A percentile compares a stretch with the other conserved stretches of the same genome.
phyloP scores from a whole-genome alignment of 2,329 filamentous ascomycete species.

The Didymosphaeria variabile region DNA sequence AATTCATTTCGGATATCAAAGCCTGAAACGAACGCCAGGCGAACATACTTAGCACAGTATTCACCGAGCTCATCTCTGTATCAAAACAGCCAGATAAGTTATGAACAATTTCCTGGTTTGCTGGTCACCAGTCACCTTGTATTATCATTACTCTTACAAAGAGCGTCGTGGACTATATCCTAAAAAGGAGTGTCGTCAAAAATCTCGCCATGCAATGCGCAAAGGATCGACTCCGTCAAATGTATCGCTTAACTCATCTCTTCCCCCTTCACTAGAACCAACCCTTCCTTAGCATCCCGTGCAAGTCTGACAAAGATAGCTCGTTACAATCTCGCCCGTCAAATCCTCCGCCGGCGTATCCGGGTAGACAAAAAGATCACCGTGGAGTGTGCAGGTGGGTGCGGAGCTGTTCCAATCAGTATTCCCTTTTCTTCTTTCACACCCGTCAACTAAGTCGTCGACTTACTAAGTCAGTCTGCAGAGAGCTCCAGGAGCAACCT shows the following conservation, averaged over 20 bases:
- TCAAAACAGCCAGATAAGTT: not conserved
- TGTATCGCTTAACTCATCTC: not conserved
- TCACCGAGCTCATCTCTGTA: not conserved
- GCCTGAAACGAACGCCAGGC: not conserved
- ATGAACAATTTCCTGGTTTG: not conserved
- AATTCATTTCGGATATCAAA: not conserved
- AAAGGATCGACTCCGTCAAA: not conserved
- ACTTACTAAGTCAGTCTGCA: conserved; percentile 36
- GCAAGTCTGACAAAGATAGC: conserved; percentile 30
- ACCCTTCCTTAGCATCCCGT: not conserved
- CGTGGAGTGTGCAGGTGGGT: conserved; percentile 26
- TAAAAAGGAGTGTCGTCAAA: not conserved
- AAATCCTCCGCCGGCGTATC: conserved; percentile 19
- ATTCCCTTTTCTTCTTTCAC: not conserved
- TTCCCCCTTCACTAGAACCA: not conserved
- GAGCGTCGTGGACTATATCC: not conserved
- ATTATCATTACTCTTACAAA: not conserved
- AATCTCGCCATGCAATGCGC: not conserved
- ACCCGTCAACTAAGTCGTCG: not conserved
- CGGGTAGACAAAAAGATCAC: conserved; percentile 28
- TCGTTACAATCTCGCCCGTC: conserved; percentile 20
- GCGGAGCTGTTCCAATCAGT: conserved; percentile 21
- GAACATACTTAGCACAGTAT: too few species aligned
- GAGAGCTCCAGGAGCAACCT: conserved; percentile 19
- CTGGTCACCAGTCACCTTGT: not conserved